Conservation (phyloP, 306 rosid species). For the Casuarina cunninghamiana region DNA sequence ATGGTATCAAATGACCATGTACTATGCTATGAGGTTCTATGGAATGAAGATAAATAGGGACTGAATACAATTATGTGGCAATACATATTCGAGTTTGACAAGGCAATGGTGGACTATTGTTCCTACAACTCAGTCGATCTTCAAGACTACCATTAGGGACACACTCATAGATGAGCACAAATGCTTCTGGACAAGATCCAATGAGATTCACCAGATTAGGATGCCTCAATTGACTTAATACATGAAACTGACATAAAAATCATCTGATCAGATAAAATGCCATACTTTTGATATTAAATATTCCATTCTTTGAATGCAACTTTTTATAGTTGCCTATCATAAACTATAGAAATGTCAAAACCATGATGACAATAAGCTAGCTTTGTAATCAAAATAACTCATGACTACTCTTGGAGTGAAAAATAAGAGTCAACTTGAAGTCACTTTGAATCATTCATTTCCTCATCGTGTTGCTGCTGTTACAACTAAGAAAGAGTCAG, state of each 20-base stretch:
- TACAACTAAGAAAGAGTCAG: too few species aligned
- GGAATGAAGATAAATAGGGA: constrained; percentile 54
- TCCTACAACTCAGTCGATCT: constrained; percentile 52
- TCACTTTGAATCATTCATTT: too few species aligned
- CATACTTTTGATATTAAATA: neutral
- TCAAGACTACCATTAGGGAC: constrained; percentile 60
- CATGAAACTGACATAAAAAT: constrained; percentile 15
- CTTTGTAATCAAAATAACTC: too few species aligned
- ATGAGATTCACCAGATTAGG: constrained; percentile 49
- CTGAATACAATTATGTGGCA: constrained; percentile 52
- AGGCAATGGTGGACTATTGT: constrained; percentile 46
- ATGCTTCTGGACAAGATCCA: constrained; percentile 56
- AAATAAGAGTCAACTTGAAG: too few species aligned
- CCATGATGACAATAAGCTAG: too few species aligned
- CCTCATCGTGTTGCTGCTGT: too few species aligned
- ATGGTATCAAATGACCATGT: constrained; percentile 58
- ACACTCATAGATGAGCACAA: constrained; percentile 49
- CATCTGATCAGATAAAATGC: neutral
- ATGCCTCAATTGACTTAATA: constrained; percentile 33
- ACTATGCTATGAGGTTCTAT: constrained; percentile 48
- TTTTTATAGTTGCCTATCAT: too few species aligned
- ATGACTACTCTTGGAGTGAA: too few species aligned
- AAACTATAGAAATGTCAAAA: too few species aligned
- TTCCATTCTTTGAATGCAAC: neutral
- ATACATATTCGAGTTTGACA: constrained; percentile 54